These are phyloP conservation scores for Carex pumila DNA, from an alignment of 176 grass and related monocot genomes.

Conservation along the genomic window DNA sequence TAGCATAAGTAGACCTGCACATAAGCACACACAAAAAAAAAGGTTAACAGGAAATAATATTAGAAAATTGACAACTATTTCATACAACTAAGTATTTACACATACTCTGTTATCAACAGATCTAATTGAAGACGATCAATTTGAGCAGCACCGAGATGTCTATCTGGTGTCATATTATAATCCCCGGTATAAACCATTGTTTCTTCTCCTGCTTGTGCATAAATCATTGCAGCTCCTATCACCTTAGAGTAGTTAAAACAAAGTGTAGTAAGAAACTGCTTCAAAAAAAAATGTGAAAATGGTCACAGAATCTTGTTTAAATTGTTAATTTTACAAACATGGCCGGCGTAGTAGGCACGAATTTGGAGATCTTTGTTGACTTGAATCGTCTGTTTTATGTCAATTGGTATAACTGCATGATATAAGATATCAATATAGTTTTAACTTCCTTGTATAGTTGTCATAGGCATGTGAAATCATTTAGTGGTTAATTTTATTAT, in stretches of 20 bases:
- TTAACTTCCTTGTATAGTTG: background rate
- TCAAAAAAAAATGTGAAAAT: background rate
- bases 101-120: constrained; percentile 90
- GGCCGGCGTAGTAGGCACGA: constrained; percentile 93
- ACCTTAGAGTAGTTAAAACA: constrained; percentile 38
- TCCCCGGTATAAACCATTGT: constrained; percentile 85
- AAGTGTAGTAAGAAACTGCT: constrained; percentile 16
- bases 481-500: background rate
- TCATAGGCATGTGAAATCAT: background rate
- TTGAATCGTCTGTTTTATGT: constrained; percentile 89
- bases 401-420: constrained; percentile 69
- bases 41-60: background rate
- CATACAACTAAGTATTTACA: background rate
- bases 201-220: constrained; percentile 71
- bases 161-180: constrained; percentile 99
- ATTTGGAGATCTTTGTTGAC: constrained; percentile 85
- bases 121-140: constrained; percentile 80
- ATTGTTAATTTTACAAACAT: constrained; percentile 47
- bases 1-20: constrained; percentile 91
- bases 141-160: constrained; percentile 95
- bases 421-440: background rate
- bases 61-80: constrained; percentile 5
- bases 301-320: background rate
- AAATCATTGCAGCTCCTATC: constrained; percentile 92
- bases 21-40: background rate